phyloP scores from a whole-genome alignment of 768 basidiomycete genomes.

The Macrolepiota albuminosa region DNA sequence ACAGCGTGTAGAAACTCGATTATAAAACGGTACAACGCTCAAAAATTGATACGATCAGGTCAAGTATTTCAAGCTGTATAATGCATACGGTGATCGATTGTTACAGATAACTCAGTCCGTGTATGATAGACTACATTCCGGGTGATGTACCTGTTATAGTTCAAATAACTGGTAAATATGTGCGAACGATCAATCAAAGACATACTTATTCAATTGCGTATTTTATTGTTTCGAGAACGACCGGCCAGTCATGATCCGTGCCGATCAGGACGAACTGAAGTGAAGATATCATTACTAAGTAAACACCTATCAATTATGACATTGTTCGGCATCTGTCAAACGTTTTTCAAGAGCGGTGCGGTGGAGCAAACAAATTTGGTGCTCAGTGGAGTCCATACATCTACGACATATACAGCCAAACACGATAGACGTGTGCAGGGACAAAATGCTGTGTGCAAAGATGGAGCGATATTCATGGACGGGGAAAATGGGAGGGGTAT shows the following conservation, averaged over 20 bases:
- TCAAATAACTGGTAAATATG: no score
- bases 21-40: no score
- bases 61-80: no score
- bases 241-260: neutral
- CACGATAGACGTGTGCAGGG: neutral
- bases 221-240: neutral
- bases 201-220: neutral
- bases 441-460: neutral
- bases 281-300: neutral
- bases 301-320: neutral
- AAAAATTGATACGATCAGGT: no score
- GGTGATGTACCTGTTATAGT: no score
- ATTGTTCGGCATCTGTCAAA: neutral
- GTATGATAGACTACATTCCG: no score
- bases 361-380: no score
- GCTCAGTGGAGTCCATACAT: neutral
- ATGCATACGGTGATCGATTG: no score
- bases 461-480: neutral
- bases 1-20: no score
- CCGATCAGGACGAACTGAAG: neutral
- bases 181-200: no score
- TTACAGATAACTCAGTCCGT: no score
- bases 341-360: neutral
- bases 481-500: conserved; percentile 4
- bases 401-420: conserved; percentile 1